phyloP scores from a whole-genome alignment of 225 moss, liverwort and hornwort genomes.

The Pleurozium schreberi region DNA sequence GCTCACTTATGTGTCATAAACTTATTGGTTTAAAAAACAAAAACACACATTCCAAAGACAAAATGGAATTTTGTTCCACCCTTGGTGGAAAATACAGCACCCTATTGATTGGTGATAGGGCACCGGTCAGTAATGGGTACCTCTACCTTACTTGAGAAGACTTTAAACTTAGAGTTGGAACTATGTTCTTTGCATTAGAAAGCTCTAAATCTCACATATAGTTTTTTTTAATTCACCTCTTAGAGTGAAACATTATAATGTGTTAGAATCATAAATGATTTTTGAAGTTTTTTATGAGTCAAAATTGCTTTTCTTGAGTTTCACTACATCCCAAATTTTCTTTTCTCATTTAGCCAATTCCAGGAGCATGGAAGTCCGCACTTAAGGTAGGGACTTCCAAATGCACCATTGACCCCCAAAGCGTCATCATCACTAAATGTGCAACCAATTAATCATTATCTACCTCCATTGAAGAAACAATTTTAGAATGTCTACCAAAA shows the following conservation, averaged over 20 bases:
- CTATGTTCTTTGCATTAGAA: background rate
- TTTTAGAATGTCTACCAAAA: background rate
- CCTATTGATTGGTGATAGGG: no score
- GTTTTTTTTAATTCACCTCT: background rate
- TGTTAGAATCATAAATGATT: background rate
- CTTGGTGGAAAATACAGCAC: no score
- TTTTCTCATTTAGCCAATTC: background rate
- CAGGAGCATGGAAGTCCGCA: background rate
- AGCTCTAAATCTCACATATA: background rate
- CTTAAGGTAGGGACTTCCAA: background rate
- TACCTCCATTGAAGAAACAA: background rate
- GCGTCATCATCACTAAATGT: background rate
- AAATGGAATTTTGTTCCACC: no score
- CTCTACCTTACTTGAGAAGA: no score
- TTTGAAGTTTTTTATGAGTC: background rate
- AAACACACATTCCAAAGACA: no score
- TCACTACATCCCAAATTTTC: background rate
- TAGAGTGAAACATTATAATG: background rate
- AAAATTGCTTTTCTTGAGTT: background rate
- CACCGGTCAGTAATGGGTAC: no score
- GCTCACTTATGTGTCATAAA: no score
- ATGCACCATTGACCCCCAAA: background rate
- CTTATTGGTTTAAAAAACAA: no score
- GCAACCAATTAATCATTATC: background rate
- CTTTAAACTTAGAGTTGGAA: fast-evolving